Evolutionary conservation across 495 filamentous ascomycete species (phyloP).

Genomic region (Entonaema liquescens): DNA sequence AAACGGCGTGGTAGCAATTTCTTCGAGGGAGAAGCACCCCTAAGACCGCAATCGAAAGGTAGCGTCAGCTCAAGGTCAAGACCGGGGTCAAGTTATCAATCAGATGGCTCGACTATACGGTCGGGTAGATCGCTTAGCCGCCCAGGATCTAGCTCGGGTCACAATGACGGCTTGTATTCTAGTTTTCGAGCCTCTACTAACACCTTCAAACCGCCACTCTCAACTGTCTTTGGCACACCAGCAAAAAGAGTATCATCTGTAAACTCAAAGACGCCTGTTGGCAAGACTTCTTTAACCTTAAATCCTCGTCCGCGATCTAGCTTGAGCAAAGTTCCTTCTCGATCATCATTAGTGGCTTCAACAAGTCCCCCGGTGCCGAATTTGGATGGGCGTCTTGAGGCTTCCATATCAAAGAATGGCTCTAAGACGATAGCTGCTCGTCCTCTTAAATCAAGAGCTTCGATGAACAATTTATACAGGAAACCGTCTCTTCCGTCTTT

Average conservation of each 20-base stretch:
- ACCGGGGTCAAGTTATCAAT: slow-evolving; percentile 57
- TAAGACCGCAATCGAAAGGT: slow-evolving; percentile 47
- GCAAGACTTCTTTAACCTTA: slow-evolving; percentile 14
- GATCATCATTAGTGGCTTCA: slow-evolving; percentile 38
- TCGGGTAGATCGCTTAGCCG: slow-evolving; percentile 47
- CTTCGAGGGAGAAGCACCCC: slow-evolving; percentile 43
- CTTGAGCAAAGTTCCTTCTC: slow-evolving; percentile 37
- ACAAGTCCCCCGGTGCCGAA: slow-evolving; percentile 50
- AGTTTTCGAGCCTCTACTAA: slow-evolving; percentile 47
- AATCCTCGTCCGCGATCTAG: slow-evolving; percentile 18
- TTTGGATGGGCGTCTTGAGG: slow-evolving; percentile 49
- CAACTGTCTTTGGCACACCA: slow-evolving; percentile 50
- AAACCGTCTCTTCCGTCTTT: slow-evolving; percentile 60
- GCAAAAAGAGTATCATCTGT: slow-evolving; percentile 39
- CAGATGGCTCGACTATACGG: slow-evolving; percentile 47
- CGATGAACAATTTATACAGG: slow-evolving; percentile 62
- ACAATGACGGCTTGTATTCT: slow-evolving; percentile 41
- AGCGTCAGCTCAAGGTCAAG: slow-evolving; percentile 52
- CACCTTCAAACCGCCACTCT: slow-evolving; percentile 48
- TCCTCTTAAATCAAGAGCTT: slow-evolving; percentile 62
- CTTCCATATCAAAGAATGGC: slow-evolving; percentile 50
- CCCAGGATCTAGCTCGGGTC: slow-evolving; percentile 53
- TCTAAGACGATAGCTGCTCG: slow-evolving; percentile 61
- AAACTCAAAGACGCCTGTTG: slow-evolving; percentile 37
- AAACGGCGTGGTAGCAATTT: slow-evolving; percentile 51